Evolutionary conservation across 208 protist species (phyloP), one percentile per base, ranked within the genome.

Genomic region (Leishmania tarentolae): DNA sequence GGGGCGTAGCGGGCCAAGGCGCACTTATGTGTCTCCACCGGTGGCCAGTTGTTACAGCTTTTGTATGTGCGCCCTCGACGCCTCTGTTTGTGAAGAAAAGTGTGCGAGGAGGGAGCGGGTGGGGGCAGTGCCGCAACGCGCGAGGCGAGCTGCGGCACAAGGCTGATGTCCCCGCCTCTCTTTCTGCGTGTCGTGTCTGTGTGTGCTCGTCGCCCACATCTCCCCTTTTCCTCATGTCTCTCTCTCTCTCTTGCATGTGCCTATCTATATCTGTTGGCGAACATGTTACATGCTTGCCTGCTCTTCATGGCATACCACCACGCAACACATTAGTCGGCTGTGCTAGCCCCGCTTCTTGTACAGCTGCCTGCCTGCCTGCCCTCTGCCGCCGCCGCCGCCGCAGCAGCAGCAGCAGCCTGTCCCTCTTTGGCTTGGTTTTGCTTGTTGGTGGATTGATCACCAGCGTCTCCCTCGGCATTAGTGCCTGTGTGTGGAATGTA

Each of bases 401-500:
- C 66, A 70, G 65, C 65, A 24, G 35, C 35, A n/a, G 24, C 44
- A 44, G 44, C 28, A 24, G 31, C 61, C n/a, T 21, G 15, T 44
- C 44, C 69, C 37, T 52, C 40, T 13, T 52, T 52, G 52, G 11
- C 37, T 15, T 31, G 13, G 44, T n/a, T 53, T 21, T 42, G 44
- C 21, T 11, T 46, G 8, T 46, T 44, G 46, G 69, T 7, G 44
- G 50, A 9, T 52, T 35, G 11, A 11, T 53, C 69, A 28, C n/a
- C 53, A 44, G 13, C 28, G 69, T 28, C 24, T 37, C 50, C 7
- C 13, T 50, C 8, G 24, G 46, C 24, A 13, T 21, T 35, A 13
- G 28, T 13, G 72, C 35, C 47, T 57, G 70, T 21, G 50, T 40
- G 72, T 57, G 11, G 50, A 31, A 79, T 79, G 76, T 79, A 79